These are phyloP conservation scores for Zalaria sp. DNA, from an alignment of 2,329 filamentous ascomycete species.

Conservation along the genomic window DNA sequence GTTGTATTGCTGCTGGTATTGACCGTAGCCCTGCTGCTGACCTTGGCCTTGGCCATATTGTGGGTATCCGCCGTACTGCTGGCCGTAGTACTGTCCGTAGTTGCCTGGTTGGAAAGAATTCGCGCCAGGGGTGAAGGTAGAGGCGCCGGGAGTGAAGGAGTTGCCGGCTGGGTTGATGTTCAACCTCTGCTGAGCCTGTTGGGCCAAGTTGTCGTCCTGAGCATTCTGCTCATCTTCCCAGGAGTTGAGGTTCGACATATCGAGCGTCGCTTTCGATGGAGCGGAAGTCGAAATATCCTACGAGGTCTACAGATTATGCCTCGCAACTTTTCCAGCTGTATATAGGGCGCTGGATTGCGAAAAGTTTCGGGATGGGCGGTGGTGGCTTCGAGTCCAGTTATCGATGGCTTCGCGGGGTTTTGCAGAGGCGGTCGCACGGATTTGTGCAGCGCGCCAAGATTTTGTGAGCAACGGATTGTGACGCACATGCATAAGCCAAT, in stretches of 20 bases:
- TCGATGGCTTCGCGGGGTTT: no score
- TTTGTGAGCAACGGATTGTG: no score
- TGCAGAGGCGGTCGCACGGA: no score
- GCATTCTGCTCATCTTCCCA: constrained; percentile 58
- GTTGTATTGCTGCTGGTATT: constrained; percentile 23
- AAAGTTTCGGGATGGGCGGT: no score
- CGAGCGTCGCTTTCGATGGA: not conserved
- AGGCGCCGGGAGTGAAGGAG: constrained; percentile 20
- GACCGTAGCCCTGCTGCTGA: constrained; percentile 25
- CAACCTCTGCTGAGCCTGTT: constrained; percentile 23
- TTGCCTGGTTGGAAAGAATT: constrained; percentile 22
- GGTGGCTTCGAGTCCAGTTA: no score
- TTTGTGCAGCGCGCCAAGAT: no score
- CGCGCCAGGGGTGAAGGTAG: constrained; percentile 21
- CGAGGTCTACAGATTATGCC: not conserved
- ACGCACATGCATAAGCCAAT: no score
- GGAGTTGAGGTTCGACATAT: constrained; percentile 81
- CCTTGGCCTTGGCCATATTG: constrained; percentile 12
- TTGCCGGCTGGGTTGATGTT: constrained; percentile 12
- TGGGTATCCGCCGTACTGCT: constrained; percentile 18
- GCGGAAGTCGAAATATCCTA: no score
- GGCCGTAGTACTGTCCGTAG: constrained; percentile 19
- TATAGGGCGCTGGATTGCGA: not conserved
- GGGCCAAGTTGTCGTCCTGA: constrained; percentile 22
- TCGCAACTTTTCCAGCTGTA: not conserved